Percentiles rank a stretch among this genome's conserved stretches.
These are phyloP conservation scores for Sporobolomyces pararoseus DNA, from an alignment of 768 basidiomycete species.

Conservation along the genomic window DNA sequence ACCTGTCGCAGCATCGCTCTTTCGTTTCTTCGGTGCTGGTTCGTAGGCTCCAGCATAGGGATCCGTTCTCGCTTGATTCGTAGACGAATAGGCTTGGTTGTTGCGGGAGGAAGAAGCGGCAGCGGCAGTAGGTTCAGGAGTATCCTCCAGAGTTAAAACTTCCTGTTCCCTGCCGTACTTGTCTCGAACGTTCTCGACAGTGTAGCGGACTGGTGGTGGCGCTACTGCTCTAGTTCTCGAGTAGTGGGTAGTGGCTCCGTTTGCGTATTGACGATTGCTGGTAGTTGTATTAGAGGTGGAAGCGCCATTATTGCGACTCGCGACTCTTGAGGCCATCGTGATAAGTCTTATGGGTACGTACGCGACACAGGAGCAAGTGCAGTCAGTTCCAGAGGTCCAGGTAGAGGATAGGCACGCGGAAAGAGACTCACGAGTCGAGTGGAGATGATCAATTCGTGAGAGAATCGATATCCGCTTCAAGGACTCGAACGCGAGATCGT, in stretches of 20 bases:
- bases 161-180: constrained; percentile 28
- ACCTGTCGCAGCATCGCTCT: constrained; percentile 23
- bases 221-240: background rate
- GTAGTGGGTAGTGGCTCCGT: background rate
- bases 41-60: constrained; percentile 16
- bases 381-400: constrained; percentile 16
- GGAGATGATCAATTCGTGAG: too few relatives aligned
- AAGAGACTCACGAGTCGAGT: too few relatives aligned
- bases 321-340: constrained; percentile 11
- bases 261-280: background rate
- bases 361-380: background rate
- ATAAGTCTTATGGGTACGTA: background rate
- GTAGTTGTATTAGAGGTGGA: background rate
- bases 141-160: constrained; percentile 42
- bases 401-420: too few relatives aligned
- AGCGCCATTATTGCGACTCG: background rate
- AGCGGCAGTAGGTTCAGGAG: constrained; percentile 29
- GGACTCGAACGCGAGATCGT: too few relatives aligned
- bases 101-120: background rate
- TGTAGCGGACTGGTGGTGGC: constrained; percentile 20
- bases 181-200: constrained; percentile 20
- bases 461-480: too few relatives aligned
- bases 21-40: constrained; percentile 28
- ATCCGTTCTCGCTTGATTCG: constrained; percentile 2
- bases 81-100: constrained; percentile 2